Conservation (phyloP, 345 rosid species). For the Moricandia arvensis region DNA sequence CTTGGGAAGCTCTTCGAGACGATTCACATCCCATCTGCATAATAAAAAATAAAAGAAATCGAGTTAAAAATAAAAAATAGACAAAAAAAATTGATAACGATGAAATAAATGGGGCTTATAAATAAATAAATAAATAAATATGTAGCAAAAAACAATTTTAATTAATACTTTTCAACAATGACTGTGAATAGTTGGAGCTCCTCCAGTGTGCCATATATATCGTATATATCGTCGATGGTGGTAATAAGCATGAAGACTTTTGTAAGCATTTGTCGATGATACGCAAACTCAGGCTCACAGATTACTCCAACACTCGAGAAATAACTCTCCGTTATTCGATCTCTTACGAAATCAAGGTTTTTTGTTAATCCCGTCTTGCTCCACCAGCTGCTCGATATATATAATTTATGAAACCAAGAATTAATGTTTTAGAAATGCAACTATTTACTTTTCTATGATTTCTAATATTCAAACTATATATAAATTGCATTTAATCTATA, state of each 20-base stretch:
- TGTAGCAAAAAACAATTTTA: background rate
- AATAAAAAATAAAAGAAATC: conserved; percentile 31
- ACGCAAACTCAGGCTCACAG: conserved; percentile 23
- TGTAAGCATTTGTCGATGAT: conserved; percentile 20
- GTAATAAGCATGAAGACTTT: conserved; percentile 29
- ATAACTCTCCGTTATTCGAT: conserved; percentile 32
- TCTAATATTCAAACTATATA: background rate
- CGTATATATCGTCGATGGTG: conserved; percentile 45
- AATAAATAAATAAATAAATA: background rate
- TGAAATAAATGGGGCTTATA: background rate
- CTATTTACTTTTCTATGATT: background rate
- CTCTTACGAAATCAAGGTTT: conserved; percentile 29
- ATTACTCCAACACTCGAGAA: conserved; percentile 31
- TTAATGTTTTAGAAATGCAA: background rate
- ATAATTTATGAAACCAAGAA: background rate
- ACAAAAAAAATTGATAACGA: background rate
- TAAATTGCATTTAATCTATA: background rate
- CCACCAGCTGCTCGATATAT: conserved; percentile 42
- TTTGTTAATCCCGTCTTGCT: conserved; percentile 20
- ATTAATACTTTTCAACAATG: conserved; percentile 22
- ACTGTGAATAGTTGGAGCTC: conserved; percentile 42
- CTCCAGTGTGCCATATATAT: conserved; percentile 44
- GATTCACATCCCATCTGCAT: conserved; percentile 45
- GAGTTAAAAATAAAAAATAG: background rate
- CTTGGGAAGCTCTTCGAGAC: conserved; percentile 45